Base-by-base conservation (phyloP, 2,329 filamentous ascomycete species). In the Mariannaea sp. region DNA sequence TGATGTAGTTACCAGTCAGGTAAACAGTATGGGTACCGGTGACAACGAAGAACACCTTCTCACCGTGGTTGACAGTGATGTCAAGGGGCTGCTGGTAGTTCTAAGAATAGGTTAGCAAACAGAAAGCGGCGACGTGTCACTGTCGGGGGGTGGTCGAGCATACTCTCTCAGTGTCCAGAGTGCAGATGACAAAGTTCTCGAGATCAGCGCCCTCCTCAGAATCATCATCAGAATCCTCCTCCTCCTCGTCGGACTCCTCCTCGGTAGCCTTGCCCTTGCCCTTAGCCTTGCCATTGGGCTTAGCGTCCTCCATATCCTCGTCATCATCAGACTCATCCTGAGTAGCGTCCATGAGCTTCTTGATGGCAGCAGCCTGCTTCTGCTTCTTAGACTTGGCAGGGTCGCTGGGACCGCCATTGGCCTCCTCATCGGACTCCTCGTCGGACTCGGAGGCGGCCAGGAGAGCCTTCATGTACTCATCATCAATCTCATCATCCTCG, bases 1-100 rank as follows among this genome's bases (percentile, higher is more conserved):
- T 84, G 64, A 99, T 83, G 76, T 96, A 97, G 84, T 99, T 99
- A 66, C 94, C 94, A 58, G 93, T 97, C 56, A 99, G 84, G 77
- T 88, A 94, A 69, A 99, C 81, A 60, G 89, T 85, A 81, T 97
- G 92, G 58, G 90, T 94, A 67, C 94, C 94, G 57, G 84, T 86
- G 62, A 96, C 92, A 70, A 89, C 84, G 80, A 99, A 97, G 82
- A 90, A 96, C 62, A 97, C 87, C 65, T 85, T 85, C 81, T 99
- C 94, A 65, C 89, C 84, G 72, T 96, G 89, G 67, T 84, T 86
- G 71, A 99, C 85, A 60, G 90, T 94, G 74, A 99, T 90, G 75
- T 99, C 91, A 55, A 99, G 85, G 41, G 94, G 78, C 77, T 99
- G 95, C 77, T 99, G 94, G 82, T 88, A 96, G 79, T 90, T 85